Percentiles rank a stretch among this genome's conserved stretches.
These are phyloP conservation scores for Pyrus betulifolia DNA, from an alignment of 306 rosid genomes.

Conservation along the genomic window DNA sequence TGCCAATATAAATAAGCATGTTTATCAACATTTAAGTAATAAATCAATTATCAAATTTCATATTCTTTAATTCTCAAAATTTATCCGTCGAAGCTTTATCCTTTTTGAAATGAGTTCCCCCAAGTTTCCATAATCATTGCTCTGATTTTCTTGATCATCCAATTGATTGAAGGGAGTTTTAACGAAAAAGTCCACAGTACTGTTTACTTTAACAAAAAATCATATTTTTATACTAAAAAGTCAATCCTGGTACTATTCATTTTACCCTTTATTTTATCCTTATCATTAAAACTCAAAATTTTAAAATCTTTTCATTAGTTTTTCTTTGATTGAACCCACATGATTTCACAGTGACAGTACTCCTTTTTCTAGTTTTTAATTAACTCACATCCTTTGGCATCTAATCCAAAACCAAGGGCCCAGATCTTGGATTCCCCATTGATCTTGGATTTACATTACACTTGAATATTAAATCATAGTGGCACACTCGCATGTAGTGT, in stretches of 20 bases:
- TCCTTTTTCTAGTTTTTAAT: neutral
- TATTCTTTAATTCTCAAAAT: no score
- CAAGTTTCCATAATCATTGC: neutral
- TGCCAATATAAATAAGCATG: fast-evolving
- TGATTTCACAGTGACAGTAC: neutral
- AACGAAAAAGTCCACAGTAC: no score
- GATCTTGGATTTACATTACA: neutral
- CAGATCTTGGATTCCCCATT: neutral
- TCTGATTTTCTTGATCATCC: neutral
- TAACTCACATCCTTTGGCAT: neutral
- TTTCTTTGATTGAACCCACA: neutral
- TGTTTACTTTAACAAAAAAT: no score
- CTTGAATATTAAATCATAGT: neutral
- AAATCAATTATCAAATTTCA: no score
- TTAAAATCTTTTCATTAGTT: no score
- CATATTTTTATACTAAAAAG: no score
- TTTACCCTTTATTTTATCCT: no score
- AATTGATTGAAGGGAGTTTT: neutral
- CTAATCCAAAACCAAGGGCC: neutral
- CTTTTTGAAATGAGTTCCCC: neutral
- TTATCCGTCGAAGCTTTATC: fast-evolving
- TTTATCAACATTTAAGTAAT: no score
- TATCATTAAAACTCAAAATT: no score
- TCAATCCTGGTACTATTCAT: no score
- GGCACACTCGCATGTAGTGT: neutral